Conservation (phyloP, 441 rosid species). For the Populus hybrid region DNA sequence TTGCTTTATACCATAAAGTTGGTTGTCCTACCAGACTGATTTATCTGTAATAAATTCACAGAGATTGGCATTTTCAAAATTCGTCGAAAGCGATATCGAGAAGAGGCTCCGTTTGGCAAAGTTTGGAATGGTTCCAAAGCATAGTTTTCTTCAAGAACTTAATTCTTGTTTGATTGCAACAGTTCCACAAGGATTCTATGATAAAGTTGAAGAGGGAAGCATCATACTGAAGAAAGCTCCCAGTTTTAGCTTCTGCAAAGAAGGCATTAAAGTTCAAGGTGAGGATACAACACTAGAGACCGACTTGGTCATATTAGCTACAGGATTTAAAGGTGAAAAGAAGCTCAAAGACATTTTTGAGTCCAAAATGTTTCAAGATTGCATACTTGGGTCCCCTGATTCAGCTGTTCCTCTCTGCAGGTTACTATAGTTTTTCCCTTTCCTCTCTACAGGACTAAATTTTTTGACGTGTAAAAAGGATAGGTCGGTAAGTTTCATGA, state of each 20-base stretch:
- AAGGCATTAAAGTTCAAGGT: constrained; percentile 36
- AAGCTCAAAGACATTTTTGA: constrained; percentile 44
- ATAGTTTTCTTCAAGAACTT: constrained; percentile 30
- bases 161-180: constrained; percentile 25
- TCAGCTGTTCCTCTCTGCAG: constrained; percentile 51
- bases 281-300: constrained; percentile 24
- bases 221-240: constrained; percentile 40
- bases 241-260: constrained; percentile 35
- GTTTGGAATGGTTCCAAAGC: constrained; percentile 48
- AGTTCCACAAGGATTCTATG: constrained; percentile 34
- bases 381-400: constrained; percentile 24
- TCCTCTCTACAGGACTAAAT: not conserved
- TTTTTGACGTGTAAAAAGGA: not conserved
- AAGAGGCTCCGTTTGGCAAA: constrained; percentile 34
- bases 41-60: constrained; percentile 15
- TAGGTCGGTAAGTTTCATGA: not conserved
- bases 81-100: constrained; percentile 34
- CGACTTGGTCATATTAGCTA: constrained; percentile 47
- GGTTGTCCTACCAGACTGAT: not conserved
- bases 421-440: constrained; percentile 7
- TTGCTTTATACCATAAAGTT: not conserved
- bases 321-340: constrained; percentile 46
- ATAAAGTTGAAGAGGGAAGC: constrained; percentile 36
- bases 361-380: constrained; percentile 26
- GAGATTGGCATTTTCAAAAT: constrained; percentile 43